Evolutionary conservation across 305 asterid genomes (phyloP).

Genomic region (Coffea humblotiana): DNA sequence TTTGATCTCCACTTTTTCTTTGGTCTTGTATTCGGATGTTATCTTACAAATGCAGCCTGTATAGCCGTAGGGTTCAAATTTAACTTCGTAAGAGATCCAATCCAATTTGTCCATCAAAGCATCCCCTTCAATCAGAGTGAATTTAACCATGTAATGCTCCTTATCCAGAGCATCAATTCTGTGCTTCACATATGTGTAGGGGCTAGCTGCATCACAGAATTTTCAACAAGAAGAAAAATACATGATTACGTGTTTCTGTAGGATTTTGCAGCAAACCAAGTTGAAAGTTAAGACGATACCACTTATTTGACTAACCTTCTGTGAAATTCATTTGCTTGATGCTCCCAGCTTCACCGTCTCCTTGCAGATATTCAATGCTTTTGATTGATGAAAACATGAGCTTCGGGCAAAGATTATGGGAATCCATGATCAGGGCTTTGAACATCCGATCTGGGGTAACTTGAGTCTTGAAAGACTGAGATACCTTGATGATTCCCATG

Average conservation of each 20-base stretch:
- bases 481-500: constrained; percentile 22
- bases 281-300: not conserved
- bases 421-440: constrained; percentile 61
- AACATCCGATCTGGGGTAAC: constrained; percentile 57
- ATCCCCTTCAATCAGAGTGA: constrained; percentile 40
- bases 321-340: constrained; percentile 65
- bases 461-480: constrained; percentile 22
- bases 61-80: constrained; percentile 48
- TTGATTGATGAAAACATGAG: constrained; percentile 62
- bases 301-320: constrained; percentile 27
- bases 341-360: constrained; percentile 57
- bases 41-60: constrained; percentile 50
- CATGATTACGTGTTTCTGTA: not conserved
- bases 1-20: constrained; percentile 53
- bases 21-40: constrained; percentile 50
- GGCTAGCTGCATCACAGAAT: constrained; percentile 41
- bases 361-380: constrained; percentile 55
- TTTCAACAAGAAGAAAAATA: not conserved
- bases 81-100: constrained; percentile 42
- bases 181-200: constrained; percentile 52
- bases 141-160: constrained; percentile 24
- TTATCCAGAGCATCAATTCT: constrained; percentile 30
- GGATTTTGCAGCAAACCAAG: not conserved
- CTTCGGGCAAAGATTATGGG: constrained; percentile 59
- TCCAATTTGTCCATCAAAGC: constrained; percentile 33